Base-by-base conservation (phyloP, 257 asterid genomes). In the Fraxinus cuspidata region DNA sequence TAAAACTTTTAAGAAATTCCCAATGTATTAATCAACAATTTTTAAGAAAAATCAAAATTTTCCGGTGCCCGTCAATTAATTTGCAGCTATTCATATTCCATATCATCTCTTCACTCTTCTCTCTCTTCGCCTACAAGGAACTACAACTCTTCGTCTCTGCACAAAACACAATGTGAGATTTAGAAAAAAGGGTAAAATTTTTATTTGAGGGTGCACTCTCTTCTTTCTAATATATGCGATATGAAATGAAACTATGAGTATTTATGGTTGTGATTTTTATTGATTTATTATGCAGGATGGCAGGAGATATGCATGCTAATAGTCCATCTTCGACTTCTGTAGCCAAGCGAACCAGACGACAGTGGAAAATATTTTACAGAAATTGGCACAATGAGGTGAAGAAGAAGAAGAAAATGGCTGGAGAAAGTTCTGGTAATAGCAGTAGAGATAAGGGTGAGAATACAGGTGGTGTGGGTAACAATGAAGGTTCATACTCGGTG, bases 281-380 rank as follows among this genome's bases (percentile, higher is more conserved):
- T 51, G 21, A 49, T 49, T 49, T 49, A 16, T 49, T 49, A 13
- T 1, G 21, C 7, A 16, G 21, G 63, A 51, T 18, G 23, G 27
- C 70, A 75, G 79, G 47, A 63, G 76, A 40, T 75, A 77, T 76
- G 83, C 73, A 8, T 18, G 76, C 27, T 6, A 11, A 40, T 63
- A 58, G 7, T 38, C 31, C 23, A 16, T 32, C 35, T 5, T 32
- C 35, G 66, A 37, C 21, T 32, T 13, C 58, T 74, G 77, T 53
- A 53, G 28, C 76, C 40, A 80, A 79, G 60, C 70, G 56, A 74
- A 85, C 86, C 12, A 79, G 88, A 47, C 32, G 60, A 1, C 74
- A 74, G 9, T 82, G 81, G 86, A 81, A 73, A 32, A 56, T 72
- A 0, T 73, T 44, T 34, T 85, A 49, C 65, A 66, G 28, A 2